phyloP scores from a whole-genome alignment of 2,329 filamentous ascomycete genomes.

The Aspergillus oerlinghausenensis region DNA sequence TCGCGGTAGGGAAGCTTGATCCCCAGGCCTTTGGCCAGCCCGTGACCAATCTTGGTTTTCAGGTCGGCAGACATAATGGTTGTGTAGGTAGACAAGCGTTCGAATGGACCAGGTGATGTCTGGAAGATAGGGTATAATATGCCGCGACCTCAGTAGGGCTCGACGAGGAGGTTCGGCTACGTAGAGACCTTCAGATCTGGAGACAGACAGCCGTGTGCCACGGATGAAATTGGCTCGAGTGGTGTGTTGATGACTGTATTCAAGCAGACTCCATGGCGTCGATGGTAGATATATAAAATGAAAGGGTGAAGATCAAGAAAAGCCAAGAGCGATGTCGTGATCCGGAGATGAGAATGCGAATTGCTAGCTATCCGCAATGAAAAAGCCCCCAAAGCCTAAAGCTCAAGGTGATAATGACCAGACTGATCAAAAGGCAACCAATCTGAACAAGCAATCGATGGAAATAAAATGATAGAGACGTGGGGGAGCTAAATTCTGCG shows the following conservation, averaged over 20 bases:
- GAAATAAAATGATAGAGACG: background rate
- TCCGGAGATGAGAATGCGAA: constrained; percentile 19
- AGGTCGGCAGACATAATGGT: constrained; percentile 31
- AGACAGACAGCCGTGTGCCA: background rate
- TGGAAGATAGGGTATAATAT: background rate
- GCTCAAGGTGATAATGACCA: background rate
- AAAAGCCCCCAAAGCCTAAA: constrained; percentile 2
- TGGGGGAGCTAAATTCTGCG: background rate
- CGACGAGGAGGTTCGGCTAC: background rate
- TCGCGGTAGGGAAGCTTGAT: constrained; percentile 75
- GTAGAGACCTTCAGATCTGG: background rate
- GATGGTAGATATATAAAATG: constrained; percentile 6
- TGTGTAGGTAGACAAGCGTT: background rate
- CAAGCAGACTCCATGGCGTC: constrained; percentile 10
- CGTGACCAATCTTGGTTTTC: constrained; percentile 61
- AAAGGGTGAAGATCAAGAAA: constrained; percentile 9
- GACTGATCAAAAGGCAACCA: background rate
- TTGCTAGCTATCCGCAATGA: constrained; percentile 11
- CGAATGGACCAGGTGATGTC: background rate
- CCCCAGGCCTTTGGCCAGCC: constrained; percentile 71
- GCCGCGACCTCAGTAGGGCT: background rate
- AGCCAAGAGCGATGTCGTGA: constrained; percentile 28
- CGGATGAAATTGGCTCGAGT: background rate
- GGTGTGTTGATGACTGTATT: background rate
- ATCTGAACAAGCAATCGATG: background rate